Evolutionary conservation across 768 basidiomycete species (phyloP).

Genomic region (Lepiota brunneoincarnata): DNA sequence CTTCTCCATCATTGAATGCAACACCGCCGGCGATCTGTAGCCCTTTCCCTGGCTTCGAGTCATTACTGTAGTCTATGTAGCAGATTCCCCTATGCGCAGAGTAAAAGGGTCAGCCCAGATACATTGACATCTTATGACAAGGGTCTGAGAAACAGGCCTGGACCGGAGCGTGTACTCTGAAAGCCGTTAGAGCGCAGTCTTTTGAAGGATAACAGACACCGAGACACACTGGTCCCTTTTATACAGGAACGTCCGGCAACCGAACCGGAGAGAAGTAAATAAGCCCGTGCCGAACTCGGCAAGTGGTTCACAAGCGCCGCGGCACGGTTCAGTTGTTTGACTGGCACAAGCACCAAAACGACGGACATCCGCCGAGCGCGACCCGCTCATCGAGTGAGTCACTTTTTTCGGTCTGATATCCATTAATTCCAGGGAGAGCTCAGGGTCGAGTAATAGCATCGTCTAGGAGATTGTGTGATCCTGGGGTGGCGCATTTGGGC

Average conservation of each 20-base stretch:
- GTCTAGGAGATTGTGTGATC: not conserved
- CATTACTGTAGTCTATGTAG: too few relatives aligned
- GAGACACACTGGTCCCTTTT: too few relatives aligned
- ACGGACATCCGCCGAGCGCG: not conserved
- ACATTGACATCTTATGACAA: not conserved
- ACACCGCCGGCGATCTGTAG: too few relatives aligned
- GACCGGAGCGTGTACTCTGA: not conserved
- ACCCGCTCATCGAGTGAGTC: constrained; percentile 3
- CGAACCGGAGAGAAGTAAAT: not conserved
- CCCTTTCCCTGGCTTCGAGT: too few relatives aligned
- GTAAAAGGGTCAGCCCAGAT: too few relatives aligned
- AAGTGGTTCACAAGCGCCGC: not conserved
- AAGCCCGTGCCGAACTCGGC: not conserved
- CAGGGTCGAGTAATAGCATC: not conserved
- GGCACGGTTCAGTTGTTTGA: too few relatives aligned
- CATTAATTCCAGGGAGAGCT: not conserved
- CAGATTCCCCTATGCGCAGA: too few relatives aligned
- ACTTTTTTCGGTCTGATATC: constrained; percentile 1
- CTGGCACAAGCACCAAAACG: not conserved
- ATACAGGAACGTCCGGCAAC: too few relatives aligned
- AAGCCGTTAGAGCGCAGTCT: not conserved
- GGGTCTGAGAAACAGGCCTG: not conserved
- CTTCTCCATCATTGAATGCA: not conserved
- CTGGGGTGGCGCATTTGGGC: not conserved
- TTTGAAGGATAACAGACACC: too few relatives aligned